phyloP scores from a whole-genome alignment of 2,329 filamentous ascomycete genomes.

The Epichloe amarillans region DNA sequence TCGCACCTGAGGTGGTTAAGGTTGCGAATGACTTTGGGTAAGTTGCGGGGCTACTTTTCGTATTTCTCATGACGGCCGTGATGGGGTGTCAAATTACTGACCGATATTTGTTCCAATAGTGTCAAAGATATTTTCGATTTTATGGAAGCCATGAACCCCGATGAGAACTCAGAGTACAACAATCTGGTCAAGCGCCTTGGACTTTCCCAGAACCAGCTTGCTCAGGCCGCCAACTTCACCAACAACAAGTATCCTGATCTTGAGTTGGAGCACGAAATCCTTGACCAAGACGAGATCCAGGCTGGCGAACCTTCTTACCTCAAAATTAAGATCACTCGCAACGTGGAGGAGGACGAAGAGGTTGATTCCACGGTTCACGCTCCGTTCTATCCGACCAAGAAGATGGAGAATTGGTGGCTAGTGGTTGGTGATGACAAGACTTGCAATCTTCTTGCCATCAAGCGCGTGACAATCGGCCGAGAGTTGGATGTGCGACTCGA shows the following conservation, averaged over 20 bases:
- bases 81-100: slow-evolving; percentile 17
- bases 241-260: slow-evolving; percentile 95
- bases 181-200: slow-evolving; percentile 65
- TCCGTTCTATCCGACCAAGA: slow-evolving; percentile 82
- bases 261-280: slow-evolving; percentile 75
- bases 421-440: slow-evolving; percentile 88
- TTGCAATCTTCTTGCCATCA: slow-evolving; percentile 81
- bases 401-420: slow-evolving; percentile 98
- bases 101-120: slow-evolving; percentile 24
- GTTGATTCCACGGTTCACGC: slow-evolving; percentile 80
- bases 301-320: slow-evolving; percentile 73
- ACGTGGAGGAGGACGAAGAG: slow-evolving; percentile 55
- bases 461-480: slow-evolving; percentile 75
- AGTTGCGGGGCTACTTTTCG: slow-evolving; percentile 13
- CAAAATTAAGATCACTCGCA: slow-evolving; percentile 72
- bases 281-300: slow-evolving; percentile 67
- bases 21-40: slow-evolving; percentile 68
- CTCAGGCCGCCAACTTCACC: slow-evolving; percentile 84
- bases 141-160: slow-evolving; percentile 97
- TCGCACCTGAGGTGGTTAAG: slow-evolving; percentile 70
- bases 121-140: slow-evolving; percentile 95
- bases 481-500: slow-evolving; percentile 71
- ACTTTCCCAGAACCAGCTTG: slow-evolving; percentile 68
- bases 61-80: no score
- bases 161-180: slow-evolving; percentile 74